A percentile compares a stretch with the other conserved stretches of the same genome.
phyloP scores from a whole-genome alignment of 345 rosid species.

The Lumnitzera racemosa region DNA sequence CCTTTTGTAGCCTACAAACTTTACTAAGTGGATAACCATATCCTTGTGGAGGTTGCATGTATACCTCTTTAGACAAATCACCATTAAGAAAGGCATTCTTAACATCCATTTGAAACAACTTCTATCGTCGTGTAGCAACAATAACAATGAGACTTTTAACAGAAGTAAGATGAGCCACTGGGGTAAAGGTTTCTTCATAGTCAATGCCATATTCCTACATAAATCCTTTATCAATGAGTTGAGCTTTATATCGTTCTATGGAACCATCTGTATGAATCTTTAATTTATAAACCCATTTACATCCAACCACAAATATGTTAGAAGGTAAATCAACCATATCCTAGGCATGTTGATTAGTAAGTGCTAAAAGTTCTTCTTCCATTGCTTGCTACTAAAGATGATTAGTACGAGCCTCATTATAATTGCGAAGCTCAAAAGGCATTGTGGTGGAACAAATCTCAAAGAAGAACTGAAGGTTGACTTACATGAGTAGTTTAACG shows the following conservation, averaged over 20 bases:
- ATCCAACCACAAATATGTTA: neutral
- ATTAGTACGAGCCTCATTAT: neutral
- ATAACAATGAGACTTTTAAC: neutral
- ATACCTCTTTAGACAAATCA: no score
- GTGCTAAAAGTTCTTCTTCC: neutral
- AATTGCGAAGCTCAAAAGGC: neutral
- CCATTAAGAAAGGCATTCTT: no score
- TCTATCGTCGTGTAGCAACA: neutral
- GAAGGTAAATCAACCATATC: no score
- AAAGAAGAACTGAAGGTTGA: neutral
- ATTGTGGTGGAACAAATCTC: neutral
- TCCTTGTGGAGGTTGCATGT: no score
- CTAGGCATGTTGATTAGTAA: neutral
- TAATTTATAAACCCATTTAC: neutral
- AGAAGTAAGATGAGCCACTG: neutral
- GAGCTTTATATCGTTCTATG: conserved; percentile 1
- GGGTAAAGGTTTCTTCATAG: conserved; percentile 5
- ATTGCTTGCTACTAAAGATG: neutral
- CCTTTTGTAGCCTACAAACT: no score
- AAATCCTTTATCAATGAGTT: neutral
- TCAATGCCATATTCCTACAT: conserved; percentile 4
- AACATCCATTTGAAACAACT: no score
- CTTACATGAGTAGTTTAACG: neutral
- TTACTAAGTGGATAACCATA: no score
- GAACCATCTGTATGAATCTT: neutral